Evolutionary conservation across 495 filamentous ascomycete species (phyloP), one percentile per base, ranked within the genome.

Genomic region (Penicillium longicatenatum): DNA sequence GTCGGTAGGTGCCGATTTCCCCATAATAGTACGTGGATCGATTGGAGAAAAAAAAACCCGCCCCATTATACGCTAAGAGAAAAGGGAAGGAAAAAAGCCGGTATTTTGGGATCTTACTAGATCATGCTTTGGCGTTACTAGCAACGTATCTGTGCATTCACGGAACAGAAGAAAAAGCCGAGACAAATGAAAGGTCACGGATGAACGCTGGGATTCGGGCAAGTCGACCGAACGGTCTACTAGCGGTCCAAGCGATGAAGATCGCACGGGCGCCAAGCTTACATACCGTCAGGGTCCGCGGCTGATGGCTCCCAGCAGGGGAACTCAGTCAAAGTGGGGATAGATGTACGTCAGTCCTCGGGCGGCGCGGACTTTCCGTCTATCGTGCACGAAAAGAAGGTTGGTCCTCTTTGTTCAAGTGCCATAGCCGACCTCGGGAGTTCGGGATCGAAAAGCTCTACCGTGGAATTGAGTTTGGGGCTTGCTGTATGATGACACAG

Each of bases 281-380:
- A 61, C 42, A 46, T 44, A 61, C 57, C 47, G 54, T 65, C 65
- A 66, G 66, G 66, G 55, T 58, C 60, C 58, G 55, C 61, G 54
- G 59, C 41, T 63, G 60, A 58, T 66, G 57, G 63, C 61, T 35
- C 33, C 35, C 12, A 48, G 24, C 22, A 45, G 22, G 12, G 54
- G 24, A 21, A 49, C 29, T 31, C 29, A 37, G 50, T 17, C 50
- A 12, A 31, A 45, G 52, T 42, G 37, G 41, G 30, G 33, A n/a
- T 35, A 19, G 19, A 51, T 58, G 55, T 62, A 54, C 59, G 62
- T 62, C 62, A 62, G 55, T 41, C 24, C 17, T 14, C 51, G 49
- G 47, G 53, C 57, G 57, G 49, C 20, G 43, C 57, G 50, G 57
- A 59, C 49, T 53, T 63, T 52, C 60, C 56, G 52, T 30, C 20